These are phyloP conservation scores for Tubosaeta sp. DNA, from an alignment of 768 basidiomycete species.

Conservation along the genomic window DNA sequence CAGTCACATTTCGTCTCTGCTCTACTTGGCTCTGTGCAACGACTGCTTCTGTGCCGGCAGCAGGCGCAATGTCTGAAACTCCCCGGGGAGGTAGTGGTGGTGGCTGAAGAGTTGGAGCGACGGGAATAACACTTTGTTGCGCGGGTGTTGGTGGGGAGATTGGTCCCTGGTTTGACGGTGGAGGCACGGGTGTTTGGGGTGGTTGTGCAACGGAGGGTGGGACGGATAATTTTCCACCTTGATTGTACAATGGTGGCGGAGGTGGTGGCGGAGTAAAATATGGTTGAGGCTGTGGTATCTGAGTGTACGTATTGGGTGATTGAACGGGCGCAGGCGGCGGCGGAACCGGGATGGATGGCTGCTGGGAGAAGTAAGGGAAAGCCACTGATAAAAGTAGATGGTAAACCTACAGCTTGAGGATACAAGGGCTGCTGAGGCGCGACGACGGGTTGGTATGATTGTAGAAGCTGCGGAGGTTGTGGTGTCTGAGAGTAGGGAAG, in stretches of 20 bases:
- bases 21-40: constrained; percentile 40
- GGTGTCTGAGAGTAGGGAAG: constrained; percentile 14
- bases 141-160: constrained; percentile 5
- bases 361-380: constrained; percentile 5
- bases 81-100: constrained; percentile 16
- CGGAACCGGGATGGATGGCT: constrained; percentile 14
- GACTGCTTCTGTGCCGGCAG: constrained; percentile 26
- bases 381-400: background rate
- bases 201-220: constrained; percentile 1
- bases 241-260: constrained; percentile 10
- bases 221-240: background rate
- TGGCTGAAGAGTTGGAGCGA: constrained; percentile 13
- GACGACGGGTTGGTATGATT: constrained; percentile 13
- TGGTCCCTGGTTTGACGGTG: constrained; percentile 5
- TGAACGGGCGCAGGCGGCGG: constrained; percentile 14
- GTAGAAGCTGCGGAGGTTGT: constrained; percentile 8
- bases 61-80: background rate
- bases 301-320: constrained; percentile 9
- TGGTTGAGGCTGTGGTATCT: constrained; percentile 19
- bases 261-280: constrained; percentile 20
- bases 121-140: background rate
- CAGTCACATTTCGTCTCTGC: constrained; percentile 21
- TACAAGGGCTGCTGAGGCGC: constrained; percentile 1
- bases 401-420: constrained; percentile 11
- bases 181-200: constrained; percentile 3